Evolutionary conservation across 148 eudicot genomes (phyloP), one percentile per base, ranked within the genome.

Genomic region (Amaranthus palmeri): DNA sequence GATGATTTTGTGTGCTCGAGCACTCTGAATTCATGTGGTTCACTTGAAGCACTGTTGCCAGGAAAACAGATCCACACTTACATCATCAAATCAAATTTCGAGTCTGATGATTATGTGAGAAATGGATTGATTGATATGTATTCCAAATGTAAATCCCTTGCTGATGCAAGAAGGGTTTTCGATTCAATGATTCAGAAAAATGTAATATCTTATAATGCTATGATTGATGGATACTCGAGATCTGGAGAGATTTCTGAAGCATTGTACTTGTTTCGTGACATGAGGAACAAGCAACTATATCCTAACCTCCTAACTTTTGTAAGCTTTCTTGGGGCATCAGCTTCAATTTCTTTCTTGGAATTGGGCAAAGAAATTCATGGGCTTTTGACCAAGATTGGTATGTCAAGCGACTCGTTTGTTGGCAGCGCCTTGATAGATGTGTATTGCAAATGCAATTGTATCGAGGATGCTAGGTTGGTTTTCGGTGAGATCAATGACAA

Each of bases 61-160:
- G 96, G 92, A 45, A 84, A 77, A 76, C 86, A 84, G 77, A 78
- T 86, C 54, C 96, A 90, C 75, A 84, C 81, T 52, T 84, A 83
- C 54, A 71, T 80, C 50, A 69, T 90, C 47, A 87, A 87, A 82
- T 68, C 68, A 41, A 86, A 86, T 77, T 76, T 84, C 57, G 86
- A 83, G 74, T 78, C 59, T 65, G 91, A 90, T 72, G 86, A 85
- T 70, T 90, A 84, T 86, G 91, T 90, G 74, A 78, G 64, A n/a
- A 90, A 80, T 67, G 79, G 89, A 66, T 77, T 90, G 72, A 86
- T 89, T 55, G 96, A 90, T 70, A 87, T 88, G 96, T 90, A 90
- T 81, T 80, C 85, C 40, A 90, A 88, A 78, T 85, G 96, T 65
- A 68, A 81, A 80, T 76, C 72, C 46, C 73, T 90, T 64, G 70